Conservation (phyloP, 2,329 filamentous ascomycete species). For the Pseudogymnoascus sp. region DNA sequence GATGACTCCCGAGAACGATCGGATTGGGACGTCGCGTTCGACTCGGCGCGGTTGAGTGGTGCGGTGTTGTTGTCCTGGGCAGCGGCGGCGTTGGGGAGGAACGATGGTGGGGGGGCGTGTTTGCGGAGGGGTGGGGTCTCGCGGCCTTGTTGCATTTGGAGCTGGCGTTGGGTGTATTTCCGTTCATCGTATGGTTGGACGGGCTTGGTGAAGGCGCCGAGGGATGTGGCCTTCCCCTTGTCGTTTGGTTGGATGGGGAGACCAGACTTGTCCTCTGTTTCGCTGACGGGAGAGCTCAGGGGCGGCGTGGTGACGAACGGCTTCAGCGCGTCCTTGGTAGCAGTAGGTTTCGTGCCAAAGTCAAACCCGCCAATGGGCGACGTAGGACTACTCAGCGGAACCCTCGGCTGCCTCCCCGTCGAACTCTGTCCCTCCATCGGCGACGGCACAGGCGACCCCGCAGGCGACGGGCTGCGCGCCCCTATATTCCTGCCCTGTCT, state of each 20-base stretch:
- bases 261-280: conserved; percentile 56
- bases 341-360: conserved; percentile 27
- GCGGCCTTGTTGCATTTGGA: conserved; percentile 69
- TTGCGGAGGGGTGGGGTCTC: conserved; percentile 45
- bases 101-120: conserved; percentile 20
- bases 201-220: conserved; percentile 65
- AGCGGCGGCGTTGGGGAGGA: conserved; percentile 7
- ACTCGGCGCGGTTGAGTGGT: conserved; percentile 36
- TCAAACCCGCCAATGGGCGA: conserved; percentile 29
- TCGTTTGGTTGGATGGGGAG: conserved; percentile 68
- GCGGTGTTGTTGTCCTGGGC: background rate
- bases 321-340: conserved; percentile 24
- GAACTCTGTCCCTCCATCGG: conserved; percentile 31
- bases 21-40: conserved; percentile 33
- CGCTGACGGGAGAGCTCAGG: conserved; percentile 62
- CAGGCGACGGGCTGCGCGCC: conserved; percentile 21
- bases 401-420: conserved; percentile 59
- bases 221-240: conserved; percentile 70
- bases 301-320: conserved; percentile 41
- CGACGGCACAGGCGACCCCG: conserved; percentile 12
- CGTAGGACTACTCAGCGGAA: conserved; percentile 46
- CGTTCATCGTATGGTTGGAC: conserved; percentile 71
- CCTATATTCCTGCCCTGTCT: conserved; percentile 41
- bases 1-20: conserved; percentile 41
- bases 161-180: conserved; percentile 72